Base-by-base conservation (phyloP, 2,329 filamentous ascomycete species). In the Pseudogymnoascus sp. region DNA sequence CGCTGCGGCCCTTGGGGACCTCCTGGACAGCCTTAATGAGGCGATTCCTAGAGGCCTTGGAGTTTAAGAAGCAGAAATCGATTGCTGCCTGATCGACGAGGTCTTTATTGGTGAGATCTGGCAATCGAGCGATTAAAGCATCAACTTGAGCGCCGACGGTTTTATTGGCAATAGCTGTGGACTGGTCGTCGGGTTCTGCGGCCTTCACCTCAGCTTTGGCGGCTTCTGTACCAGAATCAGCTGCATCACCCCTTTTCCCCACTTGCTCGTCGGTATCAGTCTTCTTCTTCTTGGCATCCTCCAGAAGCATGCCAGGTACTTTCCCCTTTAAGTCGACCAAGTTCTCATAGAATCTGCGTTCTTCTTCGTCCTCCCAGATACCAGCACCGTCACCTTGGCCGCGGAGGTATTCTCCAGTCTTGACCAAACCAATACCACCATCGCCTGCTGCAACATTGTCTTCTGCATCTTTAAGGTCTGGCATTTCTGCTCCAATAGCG, bases 311-410 rank as follows among this genome's bases (percentile, higher is more conserved):
- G 1, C 88, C 88, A 0, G 94, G 95, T 2, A 99, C 94, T 68
- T 96, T 95, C 67, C 95, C 94, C 71, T 95, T 96, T 14, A 99
- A 78, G 71, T 99, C 94, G 11, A 96, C 89, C 9, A 99, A 75
- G 65, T 97, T 97, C 77, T 99, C 94, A 75, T 99, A 99, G 73
- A 99, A 99, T 63, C 94, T 89, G 63, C 94, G 86, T 74, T 99
- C 93, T 60, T 99, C 94, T 70, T 99, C 94, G 68, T 99, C 94
- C 76, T 97, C 92, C 94, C 94, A 99, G 64, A 99, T 97, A 0
- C 94, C 94, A 22, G 92, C 84, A 18, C 91, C 92, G 62, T 97
- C 93, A 20, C 87, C 88, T 72, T 95, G 90, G 11, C 91, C 92
- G 37, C 91, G 88, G 38, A 97, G 79, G 70, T 97, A 97, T 67